Percentiles rank a stretch among this genome's conserved stretches.
Evolutionary conservation across 306 rosid species (phyloP).

Genomic region (Oxytropis ochrocephala): DNA sequence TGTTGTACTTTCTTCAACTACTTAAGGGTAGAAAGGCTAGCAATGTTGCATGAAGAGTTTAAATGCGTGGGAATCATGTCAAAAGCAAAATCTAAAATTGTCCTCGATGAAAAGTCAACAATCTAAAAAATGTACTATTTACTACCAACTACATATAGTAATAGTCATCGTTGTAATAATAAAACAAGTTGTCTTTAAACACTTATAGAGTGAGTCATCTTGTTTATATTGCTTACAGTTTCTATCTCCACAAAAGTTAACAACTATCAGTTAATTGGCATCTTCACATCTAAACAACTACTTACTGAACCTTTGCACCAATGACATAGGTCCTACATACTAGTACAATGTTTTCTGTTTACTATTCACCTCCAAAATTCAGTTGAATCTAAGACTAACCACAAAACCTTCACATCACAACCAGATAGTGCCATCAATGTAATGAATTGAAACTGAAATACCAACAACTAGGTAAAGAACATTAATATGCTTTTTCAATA

Average conservation of each 20-base stretch:
- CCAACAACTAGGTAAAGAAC: constrained; percentile 11
- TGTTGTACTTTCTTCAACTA: constrained; percentile 2
- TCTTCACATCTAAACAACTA: constrained; percentile 3
- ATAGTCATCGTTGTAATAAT: not conserved
- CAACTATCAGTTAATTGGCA: not conserved
- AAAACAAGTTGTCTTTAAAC: not conserved
- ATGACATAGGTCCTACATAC: not conserved
- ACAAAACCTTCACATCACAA: not conserved
- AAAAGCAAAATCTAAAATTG: not conserved
- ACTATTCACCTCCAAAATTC: not conserved
- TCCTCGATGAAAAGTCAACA: not conserved
- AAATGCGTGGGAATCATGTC: not conserved
- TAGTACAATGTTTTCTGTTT: not conserved
- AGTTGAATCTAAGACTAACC: not conserved
- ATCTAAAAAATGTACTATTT: not conserved
- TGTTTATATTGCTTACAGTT: not conserved
- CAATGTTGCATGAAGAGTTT: not conserved
- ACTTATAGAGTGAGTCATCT: not conserved
- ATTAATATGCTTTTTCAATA: not conserved
- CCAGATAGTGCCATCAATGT: not conserved
- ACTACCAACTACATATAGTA: not conserved
- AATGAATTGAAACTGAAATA: not conserved
- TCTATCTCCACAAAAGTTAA: not conserved
- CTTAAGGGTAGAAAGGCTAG: not conserved
- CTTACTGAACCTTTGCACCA: not conserved